Base-by-base conservation (phyloP, 306 rosid genomes). In the Oemleria cerasiformis region DNA sequence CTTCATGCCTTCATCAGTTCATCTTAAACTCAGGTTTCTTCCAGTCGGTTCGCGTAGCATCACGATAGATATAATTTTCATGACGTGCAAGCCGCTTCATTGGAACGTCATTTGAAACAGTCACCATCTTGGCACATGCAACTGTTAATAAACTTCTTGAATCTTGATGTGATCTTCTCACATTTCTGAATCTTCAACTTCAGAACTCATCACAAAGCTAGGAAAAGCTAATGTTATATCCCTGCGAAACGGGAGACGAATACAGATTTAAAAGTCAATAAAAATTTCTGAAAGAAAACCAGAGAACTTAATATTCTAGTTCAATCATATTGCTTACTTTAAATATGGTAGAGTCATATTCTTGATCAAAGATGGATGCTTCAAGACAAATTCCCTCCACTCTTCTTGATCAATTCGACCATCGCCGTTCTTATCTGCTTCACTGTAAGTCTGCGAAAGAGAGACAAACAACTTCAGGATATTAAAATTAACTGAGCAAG, bases 331-430 rank as follows among this genome's bases (percentile, higher is more conserved):
- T 13, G 78, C 96, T 74, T 73, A 91, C 97, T 85, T 83, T 66
- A 91, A 71, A 79, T 91, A 91, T 38, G 97, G 97, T 10, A 91
- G 82, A 23, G 98, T 94, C 97, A 94, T 89, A 70, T 94, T 94
- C 84, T 87, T 94, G 19, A 93, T 73, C 71, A 91, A 61, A 71
- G 97, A 84, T 19, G 96, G 98, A 80, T 91, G 81, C 51, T 86
- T 84, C 56, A 62, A 79, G 17, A 91, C 98, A 85, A 82, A 91
- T 30, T 76, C 91, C 80, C 82, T 94, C 98, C 98, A 94, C 77
- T 94, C 98, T 20, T 94, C 96, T 84, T 70, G 86, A 83, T 94
- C 97, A 8, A 94, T 94, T 68, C 61, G 91, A 69, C 97, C 96
- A 78, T 94, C 98, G 4, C 90, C 90, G 12, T 89, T 86, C 74